Evolutionary conservation across 2,329 filamentous ascomycete genomes (phyloP).

Genomic region (Dryadomyces quercus-mongolicae): DNA sequence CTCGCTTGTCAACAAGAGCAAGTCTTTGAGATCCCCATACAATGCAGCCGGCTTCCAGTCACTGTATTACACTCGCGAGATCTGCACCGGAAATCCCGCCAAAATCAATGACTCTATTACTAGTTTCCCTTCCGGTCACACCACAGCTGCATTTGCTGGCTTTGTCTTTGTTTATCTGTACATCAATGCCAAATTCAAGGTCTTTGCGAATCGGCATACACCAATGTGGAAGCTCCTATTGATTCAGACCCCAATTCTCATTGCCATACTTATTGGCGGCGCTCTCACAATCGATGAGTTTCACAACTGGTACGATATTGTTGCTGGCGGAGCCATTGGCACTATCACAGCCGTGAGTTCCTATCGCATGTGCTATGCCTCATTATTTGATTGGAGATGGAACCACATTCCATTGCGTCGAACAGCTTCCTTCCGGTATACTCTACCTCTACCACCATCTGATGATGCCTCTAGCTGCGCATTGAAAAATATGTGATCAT

Average conservation of each 20-base stretch:
- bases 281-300: constrained; percentile 60
- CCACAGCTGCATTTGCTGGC: constrained; percentile 60
- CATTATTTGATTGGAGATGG: constrained; percentile 56
- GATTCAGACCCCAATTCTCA: constrained; percentile 53
- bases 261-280: constrained; percentile 55
- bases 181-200: constrained; percentile 68
- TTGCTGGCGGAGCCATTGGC: constrained; percentile 53
- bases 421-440: constrained; percentile 18
- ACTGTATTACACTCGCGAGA: constrained; percentile 57
- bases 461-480: neutral
- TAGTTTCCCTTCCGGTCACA: constrained; percentile 63
- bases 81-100: constrained; percentile 54
- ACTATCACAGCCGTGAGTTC: constrained; percentile 46
- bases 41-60: constrained; percentile 32
- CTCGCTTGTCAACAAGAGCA: constrained; percentile 24
- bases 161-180: constrained; percentile 62
- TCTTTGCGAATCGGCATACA: constrained; percentile 60
- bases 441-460: neutral
- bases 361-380: constrained; percentile 56
- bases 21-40: constrained; percentile 23
- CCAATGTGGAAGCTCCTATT: constrained; percentile 61
- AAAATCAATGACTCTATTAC: constrained; percentile 59
- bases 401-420: constrained; percentile 53
- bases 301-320: constrained; percentile 64
- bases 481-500: neutral